These are phyloP conservation scores for Tulasnella sp. DNA, from an alignment of 768 basidiomycete genomes.

Conservation along the genomic window DNA sequence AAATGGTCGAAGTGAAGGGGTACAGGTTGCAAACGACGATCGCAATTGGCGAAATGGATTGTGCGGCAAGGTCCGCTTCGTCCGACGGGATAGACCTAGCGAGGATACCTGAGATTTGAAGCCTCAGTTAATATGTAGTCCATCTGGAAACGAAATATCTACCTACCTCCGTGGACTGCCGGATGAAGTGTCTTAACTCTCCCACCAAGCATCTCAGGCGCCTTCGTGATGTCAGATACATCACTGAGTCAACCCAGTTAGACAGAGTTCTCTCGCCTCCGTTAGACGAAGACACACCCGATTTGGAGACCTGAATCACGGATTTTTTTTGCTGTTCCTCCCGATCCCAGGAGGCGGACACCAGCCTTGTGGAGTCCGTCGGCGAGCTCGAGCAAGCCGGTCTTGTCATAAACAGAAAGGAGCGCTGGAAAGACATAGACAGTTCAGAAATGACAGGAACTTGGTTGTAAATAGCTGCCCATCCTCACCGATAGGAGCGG, in stretches of 20 bases:
- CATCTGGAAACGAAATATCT: background rate
- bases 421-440: conserved; percentile 47
- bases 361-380: conserved; percentile 72
- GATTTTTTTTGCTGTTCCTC: conserved; percentile 96
- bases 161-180: conserved; percentile 87
- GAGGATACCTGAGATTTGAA: conserved; percentile 62
- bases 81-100: conserved; percentile 89
- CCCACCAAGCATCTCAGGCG: conserved; percentile 98
- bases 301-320: conserved; percentile 87
- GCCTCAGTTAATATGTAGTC: background rate
- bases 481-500: conserved; percentile 14
- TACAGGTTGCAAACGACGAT: conserved; percentile 99
- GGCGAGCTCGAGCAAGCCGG: conserved; percentile 80
- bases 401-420: conserved; percentile 95
- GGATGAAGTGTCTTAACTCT: conserved; percentile 98
- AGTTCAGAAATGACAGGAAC: background rate
- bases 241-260: conserved; percentile 48
- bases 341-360: conserved; percentile 85
- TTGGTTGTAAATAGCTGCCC: background rate
- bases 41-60: conserved; percentile 84
- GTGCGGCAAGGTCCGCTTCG: conserved; percentile 71
- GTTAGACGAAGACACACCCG: conserved; percentile 49
- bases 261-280: background rate
- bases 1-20: conserved; percentile 88
- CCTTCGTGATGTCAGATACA: conserved; percentile 94